Percentiles rank a stretch among this genome's conserved stretches.
Conservation (phyloP, 768 basidiomycete genomes). For the Leucogyrophana mollusca region DNA sequence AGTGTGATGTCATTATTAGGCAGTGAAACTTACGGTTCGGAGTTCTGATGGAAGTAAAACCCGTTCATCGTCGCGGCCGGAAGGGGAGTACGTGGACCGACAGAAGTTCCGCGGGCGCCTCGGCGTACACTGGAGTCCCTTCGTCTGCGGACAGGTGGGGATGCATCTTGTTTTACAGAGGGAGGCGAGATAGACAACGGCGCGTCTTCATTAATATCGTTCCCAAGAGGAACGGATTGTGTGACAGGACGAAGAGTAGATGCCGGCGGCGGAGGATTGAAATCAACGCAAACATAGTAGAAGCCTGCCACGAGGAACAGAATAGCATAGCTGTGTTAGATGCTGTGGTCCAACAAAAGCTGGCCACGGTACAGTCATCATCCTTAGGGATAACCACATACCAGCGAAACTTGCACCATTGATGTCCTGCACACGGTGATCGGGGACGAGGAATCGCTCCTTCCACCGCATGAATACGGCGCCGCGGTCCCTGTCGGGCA, state of each 20-base stretch:
- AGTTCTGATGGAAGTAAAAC: conserved; percentile 93
- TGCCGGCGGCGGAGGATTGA: conserved; percentile 60
- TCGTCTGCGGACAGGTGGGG: conserved; percentile 33
- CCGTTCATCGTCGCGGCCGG: conserved; percentile 78
- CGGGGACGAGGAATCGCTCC: conserved; percentile 93
- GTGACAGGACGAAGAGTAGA: conserved; percentile 31
- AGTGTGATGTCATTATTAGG: conserved; percentile 3
- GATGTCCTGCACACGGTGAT: conserved; percentile 91
- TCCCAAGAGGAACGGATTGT: conserved; percentile 33
- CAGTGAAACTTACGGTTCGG: conserved; percentile 73
- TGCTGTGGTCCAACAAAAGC: conserved; percentile 3
- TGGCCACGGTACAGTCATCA: neutral
- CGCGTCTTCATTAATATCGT: conserved; percentile 25
- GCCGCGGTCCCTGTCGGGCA: conserved; percentile 73
- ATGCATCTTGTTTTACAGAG: conserved; percentile 35
- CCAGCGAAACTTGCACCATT: conserved; percentile 95
- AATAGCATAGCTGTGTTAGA: conserved; percentile 14
- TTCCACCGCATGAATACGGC: conserved; percentile 97
- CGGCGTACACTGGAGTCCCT: conserved; percentile 48
- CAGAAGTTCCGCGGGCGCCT: conserved; percentile 44
- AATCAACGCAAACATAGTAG: conserved; percentile 94
- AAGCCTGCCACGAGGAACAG: conserved; percentile 54
- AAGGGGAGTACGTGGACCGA: conserved; percentile 44
- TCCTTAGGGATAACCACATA: conserved; percentile 34
- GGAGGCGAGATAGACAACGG: conserved; percentile 28